Conservation (phyloP, 768 basidiomycete species). For the Suillus subluteus region DNA sequence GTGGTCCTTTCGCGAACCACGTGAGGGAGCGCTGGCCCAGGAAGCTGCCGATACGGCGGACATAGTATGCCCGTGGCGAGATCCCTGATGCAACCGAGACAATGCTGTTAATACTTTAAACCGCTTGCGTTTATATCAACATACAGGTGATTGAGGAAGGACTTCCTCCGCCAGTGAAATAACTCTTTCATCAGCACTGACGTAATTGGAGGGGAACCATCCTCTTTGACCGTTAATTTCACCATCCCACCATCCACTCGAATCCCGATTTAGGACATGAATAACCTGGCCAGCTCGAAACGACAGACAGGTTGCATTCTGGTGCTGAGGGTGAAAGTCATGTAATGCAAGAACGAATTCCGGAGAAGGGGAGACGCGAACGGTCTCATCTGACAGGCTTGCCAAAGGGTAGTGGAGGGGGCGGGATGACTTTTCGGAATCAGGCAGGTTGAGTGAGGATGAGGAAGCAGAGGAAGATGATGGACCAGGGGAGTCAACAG, state of each 20-base stretch:
- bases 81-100: constrained; percentile 35
- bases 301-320: constrained; percentile 78
- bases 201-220: constrained; percentile 99
- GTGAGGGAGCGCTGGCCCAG: constrained; percentile 52
- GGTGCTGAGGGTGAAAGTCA: constrained; percentile 77
- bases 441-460: constrained; percentile 50
- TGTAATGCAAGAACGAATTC: constrained; percentile 93
- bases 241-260: constrained; percentile 98
- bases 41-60: constrained; percentile 58
- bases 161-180: constrained; percentile 61
- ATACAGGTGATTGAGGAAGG: constrained; percentile 46
- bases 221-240: constrained; percentile 87
- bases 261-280: constrained; percentile 84
- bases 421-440: constrained; percentile 31
- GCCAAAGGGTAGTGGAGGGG: constrained; percentile 19
- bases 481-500: constrained; percentile 56
- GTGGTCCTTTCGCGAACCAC: constrained; percentile 41
- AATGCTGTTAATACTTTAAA: constrained; percentile 16
- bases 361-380: constrained; percentile 42
- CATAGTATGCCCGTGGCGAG: constrained; percentile 52
- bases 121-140: constrained; percentile 24
- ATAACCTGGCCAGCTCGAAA: constrained; percentile 93
- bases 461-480: constrained; percentile 57
- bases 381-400: constrained; percentile 54
- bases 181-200: constrained; percentile 61